Evolutionary conservation across 805 yeast genomes (phyloP).

Genomic region (Metschnikowia shivogae): DNA sequence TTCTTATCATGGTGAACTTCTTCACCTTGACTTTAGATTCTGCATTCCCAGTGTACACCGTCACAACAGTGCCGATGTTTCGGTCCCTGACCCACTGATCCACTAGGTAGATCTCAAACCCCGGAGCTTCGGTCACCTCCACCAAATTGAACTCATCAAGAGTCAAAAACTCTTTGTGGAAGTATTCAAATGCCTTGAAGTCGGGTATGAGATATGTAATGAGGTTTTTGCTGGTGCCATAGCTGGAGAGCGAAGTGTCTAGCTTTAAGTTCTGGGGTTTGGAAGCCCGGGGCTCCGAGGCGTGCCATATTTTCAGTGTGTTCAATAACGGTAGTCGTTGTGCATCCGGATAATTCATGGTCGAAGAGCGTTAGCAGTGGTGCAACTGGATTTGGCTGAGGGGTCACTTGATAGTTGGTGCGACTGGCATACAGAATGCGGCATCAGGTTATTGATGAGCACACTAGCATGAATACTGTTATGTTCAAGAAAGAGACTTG

Average conservation of each 20-base stretch:
- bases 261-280: not conserved
- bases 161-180: conserved; percentile 36
- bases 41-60: conserved; percentile 82
- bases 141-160: conserved; percentile 36
- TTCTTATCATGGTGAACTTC: conserved; percentile 52
- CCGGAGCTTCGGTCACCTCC: conserved; percentile 50
- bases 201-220: conserved; percentile 53
- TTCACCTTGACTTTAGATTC: conserved; percentile 57
- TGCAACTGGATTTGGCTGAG: not conserved
- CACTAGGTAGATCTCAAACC: conserved; percentile 86
- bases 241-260: not conserved
- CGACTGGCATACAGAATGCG: no score
- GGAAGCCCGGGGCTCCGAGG: not conserved
- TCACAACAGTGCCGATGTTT: conserved; percentile 59
- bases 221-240: conserved; percentile 13
- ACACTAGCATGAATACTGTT: no score
- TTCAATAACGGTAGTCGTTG: conserved; percentile 2
- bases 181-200: conserved; percentile 46
- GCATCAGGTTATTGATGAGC: no score
- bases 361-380: not conserved
- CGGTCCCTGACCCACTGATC: conserved; percentile 92
- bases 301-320: not conserved
- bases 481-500: no score
- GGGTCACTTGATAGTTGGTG: not conserved
- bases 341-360: not conserved